A percentile compares a stretch with the other conserved stretches of the same genome.
Conservation (phyloP, 441 rosid species). For the Isatis lusitanica region DNA sequence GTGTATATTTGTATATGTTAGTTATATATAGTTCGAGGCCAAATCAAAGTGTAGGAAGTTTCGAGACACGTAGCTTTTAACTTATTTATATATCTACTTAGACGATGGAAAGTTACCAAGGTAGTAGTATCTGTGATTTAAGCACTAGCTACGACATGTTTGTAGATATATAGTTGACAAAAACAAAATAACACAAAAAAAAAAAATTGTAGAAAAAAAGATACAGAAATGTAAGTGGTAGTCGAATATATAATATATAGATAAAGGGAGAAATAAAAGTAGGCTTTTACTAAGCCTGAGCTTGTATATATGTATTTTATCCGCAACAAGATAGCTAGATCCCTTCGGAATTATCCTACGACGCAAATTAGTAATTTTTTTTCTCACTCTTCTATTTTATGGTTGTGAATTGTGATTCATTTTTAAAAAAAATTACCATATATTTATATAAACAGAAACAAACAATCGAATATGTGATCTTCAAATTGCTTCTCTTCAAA, state of each 20-base stretch:
- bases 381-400: not conserved
- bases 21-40: not conserved
- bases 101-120: not conserved
- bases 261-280: no score
- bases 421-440: not conserved
- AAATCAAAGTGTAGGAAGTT: not conserved
- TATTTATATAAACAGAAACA: not conserved
- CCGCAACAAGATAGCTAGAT: not conserved
- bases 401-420: not conserved
- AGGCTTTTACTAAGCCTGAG: no score
- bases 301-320: not conserved
- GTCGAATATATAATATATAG: no score
- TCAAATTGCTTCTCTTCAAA: not conserved
- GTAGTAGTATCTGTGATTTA: not conserved
- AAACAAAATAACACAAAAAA: no score
- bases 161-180: no score
- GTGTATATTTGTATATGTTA: not conserved
- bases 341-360: not conserved
- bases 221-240: no score
- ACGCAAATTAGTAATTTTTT: not conserved
- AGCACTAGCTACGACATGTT: not conserved
- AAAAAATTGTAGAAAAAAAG: no score
- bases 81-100: not conserved
- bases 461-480: not conserved
- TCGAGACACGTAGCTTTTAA: not conserved